Evolutionary conservation across 2,329 filamentous ascomycete genomes (phyloP), one percentile per base, ranked within the genome.

Genomic region (Didymella sp.): DNA sequence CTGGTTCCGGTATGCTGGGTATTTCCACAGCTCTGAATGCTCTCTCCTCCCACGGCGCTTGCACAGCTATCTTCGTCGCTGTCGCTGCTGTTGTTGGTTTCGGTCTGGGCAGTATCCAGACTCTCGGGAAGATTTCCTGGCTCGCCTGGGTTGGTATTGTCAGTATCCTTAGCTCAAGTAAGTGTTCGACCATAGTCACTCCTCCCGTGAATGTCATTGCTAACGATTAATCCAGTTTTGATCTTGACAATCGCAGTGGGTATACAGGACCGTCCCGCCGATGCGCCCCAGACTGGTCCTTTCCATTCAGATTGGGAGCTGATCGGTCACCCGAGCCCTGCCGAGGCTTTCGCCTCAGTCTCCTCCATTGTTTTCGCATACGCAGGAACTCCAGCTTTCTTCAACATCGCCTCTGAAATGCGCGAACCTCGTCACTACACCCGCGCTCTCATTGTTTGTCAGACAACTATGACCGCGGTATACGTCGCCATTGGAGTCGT

Each of bases 401-500:
- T 89, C 75, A 82, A 81, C 63, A 83, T 90, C 70, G 86, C 88
- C 62, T 82, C 82, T 24, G 88, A 90, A 72, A 81, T 90, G 73
- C 82, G 84, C 66, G 79, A 85, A 42, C 86, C 87, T 1, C 74
- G 77, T 42, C 81, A 87, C 65, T 88, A 84, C 72, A 81, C 82
- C 44, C 86, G 86, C 68, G 83, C 87, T 22, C 49, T 70, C 12
- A 51, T 68, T n/a, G 49, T 28, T 80, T 91, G 89, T 3, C 86
- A 89, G 69, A 75, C 79, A 24, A 77, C 80, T 59, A 85, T 88
- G 64, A 87, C 85, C 1, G 74, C 76, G 11, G 78, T 90, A 7
- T 91, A 91, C 74, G 78, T 89, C 22, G 68, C 89, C 22, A 86
- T 87, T 4, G 87, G 87, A 2, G 81, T 85, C 8, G 82, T 91